Evolutionary conservation across 257 asterid genomes (phyloP), one percentile per base, ranked within the genome.

Genomic region (Solanum raphanifolium): DNA sequence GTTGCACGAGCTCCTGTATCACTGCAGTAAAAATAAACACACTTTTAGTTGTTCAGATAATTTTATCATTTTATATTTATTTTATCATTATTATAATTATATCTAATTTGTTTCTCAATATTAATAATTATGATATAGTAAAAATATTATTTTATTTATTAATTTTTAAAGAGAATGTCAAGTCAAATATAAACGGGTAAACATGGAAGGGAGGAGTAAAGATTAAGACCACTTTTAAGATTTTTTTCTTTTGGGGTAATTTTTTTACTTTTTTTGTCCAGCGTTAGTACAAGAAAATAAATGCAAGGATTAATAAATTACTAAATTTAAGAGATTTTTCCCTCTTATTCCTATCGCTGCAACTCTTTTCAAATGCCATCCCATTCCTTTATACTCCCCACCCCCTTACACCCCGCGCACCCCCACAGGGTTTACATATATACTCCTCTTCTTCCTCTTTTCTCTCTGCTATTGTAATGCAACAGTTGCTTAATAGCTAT

Each of bases 331-430:
- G 84, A 86, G 31, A n/a, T 43, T 84, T 89, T 91, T 91, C 92
- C 93, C 92, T 91, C 93, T 90, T 90, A 83, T 87, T 90, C 86
- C 88, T 52, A 86, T 88, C 90, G 38, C 76, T 91, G 66, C 78
- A 86, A 48, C 76, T 74, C 88, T 46, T 75, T 91, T 90, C 92
- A 91, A 91, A 90, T 84, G 87, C 86, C 71, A 89, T 39, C 87
- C 84, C 86, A n/a, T 62, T 48, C 90, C 3, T 29, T 36, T 21
- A 46, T 46, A 29, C 65, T 2, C 10, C 38, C 9, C 9, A 23
- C 12, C 27, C 31, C 35, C 10, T 3, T 18, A 55, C 8, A 52
- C 29, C 31, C 18, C 8, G n/a, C 2, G 1, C 13, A 43, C 65
- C 9, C 65, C 41, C 68, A 46, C 66, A 46, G 41, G 38, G 39